Percentiles rank a stretch among this genome's conserved stretches.
Conservation (phyloP, 345 rosid species). For the Brassica incana region DNA sequence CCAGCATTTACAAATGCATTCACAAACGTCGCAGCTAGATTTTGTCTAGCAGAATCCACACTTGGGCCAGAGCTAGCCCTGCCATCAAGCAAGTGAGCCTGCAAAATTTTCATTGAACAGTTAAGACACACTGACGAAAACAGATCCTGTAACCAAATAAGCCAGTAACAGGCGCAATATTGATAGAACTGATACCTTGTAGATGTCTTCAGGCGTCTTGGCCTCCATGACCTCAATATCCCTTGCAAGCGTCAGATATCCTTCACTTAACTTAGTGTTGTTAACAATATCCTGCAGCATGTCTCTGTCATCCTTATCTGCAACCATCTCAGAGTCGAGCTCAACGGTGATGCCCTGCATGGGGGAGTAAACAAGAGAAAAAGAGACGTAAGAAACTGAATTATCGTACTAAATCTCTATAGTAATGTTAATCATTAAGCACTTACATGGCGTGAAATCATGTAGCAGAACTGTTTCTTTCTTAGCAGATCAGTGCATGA, state of each 20-base stretch:
- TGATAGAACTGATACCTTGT: conserved; percentile 58
- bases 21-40: conserved; percentile 93
- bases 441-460: conserved; percentile 91
- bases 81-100: conserved; percentile 98
- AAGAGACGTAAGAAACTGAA: not conserved
- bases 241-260: conserved; percentile 92
- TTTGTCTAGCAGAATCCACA: conserved; percentile 93
- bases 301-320: conserved; percentile 65
- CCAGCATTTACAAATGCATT: conserved; percentile 99
- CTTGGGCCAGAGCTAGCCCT: conserved; percentile 72
- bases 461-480: conserved; percentile 90
- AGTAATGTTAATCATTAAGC: not conserved
- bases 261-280: conserved; percentile 76
- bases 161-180: not conserved
- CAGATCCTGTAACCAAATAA: conserved; percentile 8
- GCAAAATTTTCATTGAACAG: conserved; percentile 23
- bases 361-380: conserved; percentile 22
- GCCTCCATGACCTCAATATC: conserved; percentile 99
- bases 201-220: conserved; percentile 92
- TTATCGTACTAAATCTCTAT: not conserved
- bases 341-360: conserved; percentile 69
- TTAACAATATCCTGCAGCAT: conserved; percentile 78
- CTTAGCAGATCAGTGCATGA: conserved; percentile 63
- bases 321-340: conserved; percentile 68
- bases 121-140: conserved; percentile 7